Evolutionary conservation across 345 rosid genomes (phyloP).

Genomic region (Eucalyptus tenuipes): DNA sequence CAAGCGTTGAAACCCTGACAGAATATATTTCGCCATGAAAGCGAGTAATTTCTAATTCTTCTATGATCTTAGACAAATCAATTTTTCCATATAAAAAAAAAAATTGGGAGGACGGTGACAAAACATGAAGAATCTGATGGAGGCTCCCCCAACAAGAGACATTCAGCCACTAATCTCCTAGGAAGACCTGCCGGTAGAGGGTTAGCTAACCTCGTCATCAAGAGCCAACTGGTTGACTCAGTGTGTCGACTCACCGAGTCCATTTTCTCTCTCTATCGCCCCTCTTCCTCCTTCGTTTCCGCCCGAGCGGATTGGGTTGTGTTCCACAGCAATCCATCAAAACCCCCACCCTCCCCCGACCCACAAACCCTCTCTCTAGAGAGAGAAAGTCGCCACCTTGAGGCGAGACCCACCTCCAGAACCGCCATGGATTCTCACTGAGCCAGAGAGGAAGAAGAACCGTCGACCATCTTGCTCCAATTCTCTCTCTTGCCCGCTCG

Average conservation of each 20-base stretch:
- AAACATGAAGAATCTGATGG: background rate
- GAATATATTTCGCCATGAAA: background rate
- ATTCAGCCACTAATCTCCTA: background rate
- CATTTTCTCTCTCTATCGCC: no score
- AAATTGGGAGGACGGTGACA: background rate
- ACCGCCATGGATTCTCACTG: background rate
- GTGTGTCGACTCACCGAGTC: background rate
- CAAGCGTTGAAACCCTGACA: rapidly evolving
- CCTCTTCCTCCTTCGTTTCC: background rate
- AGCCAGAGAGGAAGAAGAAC: background rate
- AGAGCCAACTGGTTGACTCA: background rate
- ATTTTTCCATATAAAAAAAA: background rate
- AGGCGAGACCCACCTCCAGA: background rate
- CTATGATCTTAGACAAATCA: background rate
- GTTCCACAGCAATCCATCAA: background rate
- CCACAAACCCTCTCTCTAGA: background rate
- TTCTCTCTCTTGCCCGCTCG: background rate
- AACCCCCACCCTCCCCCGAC: no score
- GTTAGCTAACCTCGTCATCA: background rate
- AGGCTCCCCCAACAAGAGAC: background rate
- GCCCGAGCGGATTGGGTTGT: background rate
- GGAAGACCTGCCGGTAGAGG: background rate
- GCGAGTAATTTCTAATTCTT: background rate
- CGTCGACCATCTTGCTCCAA: background rate
- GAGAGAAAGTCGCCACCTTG: background rate